phyloP scores from a whole-genome alignment of 2,329 filamentous ascomycete species.

The Corniculantispora saksenae region DNA sequence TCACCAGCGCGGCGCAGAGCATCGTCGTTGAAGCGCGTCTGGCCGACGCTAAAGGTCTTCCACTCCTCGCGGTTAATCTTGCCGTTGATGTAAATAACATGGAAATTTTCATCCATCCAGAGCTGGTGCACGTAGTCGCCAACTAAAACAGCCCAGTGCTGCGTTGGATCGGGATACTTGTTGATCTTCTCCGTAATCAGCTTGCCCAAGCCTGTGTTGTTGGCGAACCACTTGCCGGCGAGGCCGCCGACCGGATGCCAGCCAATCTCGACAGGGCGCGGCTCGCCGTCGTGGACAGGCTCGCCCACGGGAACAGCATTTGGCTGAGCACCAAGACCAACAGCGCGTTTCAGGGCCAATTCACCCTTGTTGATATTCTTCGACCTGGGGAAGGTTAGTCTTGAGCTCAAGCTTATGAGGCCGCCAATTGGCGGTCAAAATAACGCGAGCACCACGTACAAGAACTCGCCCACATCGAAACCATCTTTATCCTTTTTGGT shows the following conservation, averaged over 20 bases:
- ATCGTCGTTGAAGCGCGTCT: constrained; percentile 57
- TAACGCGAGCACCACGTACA: constrained; percentile 1
- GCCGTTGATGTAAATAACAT: constrained; percentile 59
- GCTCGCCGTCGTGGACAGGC: constrained; percentile 31
- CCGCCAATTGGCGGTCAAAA: not conserved
- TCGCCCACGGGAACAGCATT: constrained; percentile 33
- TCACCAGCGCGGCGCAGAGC: constrained; percentile 52
- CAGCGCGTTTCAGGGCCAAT: constrained; percentile 37
- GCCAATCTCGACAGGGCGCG: constrained; percentile 49
- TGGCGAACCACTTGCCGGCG: constrained; percentile 60
- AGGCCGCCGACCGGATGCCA: constrained; percentile 61
- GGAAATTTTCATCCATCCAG: constrained; percentile 62
- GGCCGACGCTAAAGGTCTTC: constrained; percentile 52
- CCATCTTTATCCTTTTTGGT: constrained; percentile 8
- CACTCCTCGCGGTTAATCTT: constrained; percentile 47
- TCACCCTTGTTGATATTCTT: constrained; percentile 38
- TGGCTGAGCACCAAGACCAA: constrained; percentile 34
- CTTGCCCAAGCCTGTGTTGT: constrained; percentile 55
- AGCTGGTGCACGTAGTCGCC: constrained; percentile 57
- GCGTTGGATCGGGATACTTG: constrained; percentile 58
- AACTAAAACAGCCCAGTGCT: constrained; percentile 61
- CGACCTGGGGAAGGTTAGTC: constrained; percentile 22
- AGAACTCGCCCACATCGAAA: constrained; percentile 16
- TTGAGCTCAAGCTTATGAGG: not conserved
- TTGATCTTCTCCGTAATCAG: constrained; percentile 57